Base-by-base conservation (phyloP, 305 asterid species). In the Fraxinus greggii region DNA sequence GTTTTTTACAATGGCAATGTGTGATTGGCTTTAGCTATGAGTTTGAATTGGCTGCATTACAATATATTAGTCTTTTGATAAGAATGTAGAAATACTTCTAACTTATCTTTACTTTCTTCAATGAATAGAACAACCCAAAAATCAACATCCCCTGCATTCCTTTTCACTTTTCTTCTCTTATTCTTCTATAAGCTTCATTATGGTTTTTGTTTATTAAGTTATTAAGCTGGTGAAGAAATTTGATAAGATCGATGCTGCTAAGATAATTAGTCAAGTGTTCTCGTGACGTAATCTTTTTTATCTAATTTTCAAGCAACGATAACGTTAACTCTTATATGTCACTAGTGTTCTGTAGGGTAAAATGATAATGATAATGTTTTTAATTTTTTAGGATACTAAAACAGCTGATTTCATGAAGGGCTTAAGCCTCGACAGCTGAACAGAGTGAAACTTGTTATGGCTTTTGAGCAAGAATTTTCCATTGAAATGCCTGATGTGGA, bases 351-450 rank as follows among this genome's bases (percentile, higher is more conserved):
- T 23, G 6, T 61, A 13, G 10, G 70, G 17, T 61, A 61, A 9
- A 24, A 61, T 61, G 72, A 61, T 21, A n/a, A n/a, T 59, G 29
- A 21, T 23, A 21, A 21, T 59, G 29, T 61, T 67, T 19, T 17
- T 4, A 24, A 21, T 73, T 56, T 76, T 31, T 36, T 80, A 92
- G 96, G 94, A 92, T 36, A 90, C 91, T 91, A 85, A 80, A 15
- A 86, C 84, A 7, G 93, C 97, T 79, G 92, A 93, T 85, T 93
- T 92, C 86, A 89, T 88, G 85, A 92, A 92, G 86, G 96, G 92
- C 82, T 84, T 93, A 91, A 89, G 91, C 86, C 94, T 93, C 17
- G 96, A 92, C 80, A 92, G 94, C 86, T 92, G 35, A 94, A 90
- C 79, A 87, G 59, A 48, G 6, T 15, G 21, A 1, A 48, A 48